Base-by-base conservation (phyloP, 352 stramenopile species). In the Salisapilia sapeloensis region DNA sequence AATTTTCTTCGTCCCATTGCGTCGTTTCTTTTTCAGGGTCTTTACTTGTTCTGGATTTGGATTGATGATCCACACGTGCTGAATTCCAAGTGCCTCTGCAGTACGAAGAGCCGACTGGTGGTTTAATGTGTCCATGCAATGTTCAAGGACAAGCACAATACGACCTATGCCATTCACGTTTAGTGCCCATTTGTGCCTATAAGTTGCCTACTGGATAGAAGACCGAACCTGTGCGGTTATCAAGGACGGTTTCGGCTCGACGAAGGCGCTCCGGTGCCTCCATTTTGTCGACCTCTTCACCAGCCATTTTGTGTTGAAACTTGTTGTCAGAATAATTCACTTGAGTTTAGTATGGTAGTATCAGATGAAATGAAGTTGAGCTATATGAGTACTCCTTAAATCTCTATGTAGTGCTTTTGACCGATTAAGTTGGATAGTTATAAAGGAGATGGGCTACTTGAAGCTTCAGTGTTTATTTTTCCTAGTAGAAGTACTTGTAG, bases 51-150 rank as follows among this genome's bases (percentile, higher is more conserved):
- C 49, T 34, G 60, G 49, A 34, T 82, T 82, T 32, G 64, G 38
- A 24, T 64, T 52, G 38, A 81, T 65, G 37, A 82, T 53, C 62
- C 63, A 95, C 16, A 97, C 79, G 46, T 94, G 58, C 60, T 96
- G 85, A 4, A 97, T 63, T n/a, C 89, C 89, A 24, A 96, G 48
- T 13, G 80, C 81, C 61, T 96, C 86, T 6, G 81, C 83, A 12
- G 92, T 96, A 8, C 83, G 77, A 36, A 95, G 61, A 42, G 95
- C 79, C 22, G 83, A 75, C 34, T 92, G 67, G 50, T 94, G 78
- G 42, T 95, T 81, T 44, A 85, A 65, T 16, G 65, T 71, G 56
- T 85, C 62, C 59, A 77, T 75, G 29, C 67, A 75, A 28, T 79
- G 63, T 52, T 89, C 69, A 33, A 89, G 46, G 31, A 89, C 72